These are phyloP conservation scores for Abelmoschus esculentus DNA, from an alignment of 345 rosid species.

Conservation along the genomic window DNA sequence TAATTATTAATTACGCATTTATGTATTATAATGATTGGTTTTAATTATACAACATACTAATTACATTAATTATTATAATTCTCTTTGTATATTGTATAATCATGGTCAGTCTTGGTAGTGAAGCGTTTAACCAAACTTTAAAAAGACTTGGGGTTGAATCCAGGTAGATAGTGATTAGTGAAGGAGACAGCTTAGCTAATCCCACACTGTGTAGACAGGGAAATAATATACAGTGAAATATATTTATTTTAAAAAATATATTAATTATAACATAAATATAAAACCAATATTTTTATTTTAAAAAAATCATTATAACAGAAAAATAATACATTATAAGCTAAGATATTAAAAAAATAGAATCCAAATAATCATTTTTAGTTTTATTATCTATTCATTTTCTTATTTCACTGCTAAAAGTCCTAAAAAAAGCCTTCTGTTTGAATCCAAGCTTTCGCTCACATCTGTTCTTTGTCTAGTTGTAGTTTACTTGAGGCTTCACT, in stretches of 20 bases:
- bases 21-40: no score
- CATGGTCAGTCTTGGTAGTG: conserved; percentile 6
- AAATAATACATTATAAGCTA: no score
- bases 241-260: no score
- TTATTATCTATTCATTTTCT: background rate
- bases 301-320: no score
- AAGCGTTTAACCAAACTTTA: conserved; percentile 16
- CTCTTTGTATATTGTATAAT: background rate
- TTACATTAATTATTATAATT: no score
- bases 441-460: background rate
- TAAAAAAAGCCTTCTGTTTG: background rate
- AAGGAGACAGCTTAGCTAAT: conserved; percentile 24
- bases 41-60: no score
- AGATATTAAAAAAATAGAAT: no score
- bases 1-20: no score
- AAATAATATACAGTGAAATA: background rate
- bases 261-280: no score
- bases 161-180: conserved; percentile 14
- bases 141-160: conserved; percentile 9
- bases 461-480: background rate
- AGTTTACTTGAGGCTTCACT: conserved; percentile 18
- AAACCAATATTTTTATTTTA: no score
- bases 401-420: background rate
- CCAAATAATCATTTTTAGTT: no score
- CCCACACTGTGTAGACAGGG: background rate